phyloP scores from a whole-genome alignment of 2,329 filamentous ascomycete species.

The Alternaria sp. region DNA sequence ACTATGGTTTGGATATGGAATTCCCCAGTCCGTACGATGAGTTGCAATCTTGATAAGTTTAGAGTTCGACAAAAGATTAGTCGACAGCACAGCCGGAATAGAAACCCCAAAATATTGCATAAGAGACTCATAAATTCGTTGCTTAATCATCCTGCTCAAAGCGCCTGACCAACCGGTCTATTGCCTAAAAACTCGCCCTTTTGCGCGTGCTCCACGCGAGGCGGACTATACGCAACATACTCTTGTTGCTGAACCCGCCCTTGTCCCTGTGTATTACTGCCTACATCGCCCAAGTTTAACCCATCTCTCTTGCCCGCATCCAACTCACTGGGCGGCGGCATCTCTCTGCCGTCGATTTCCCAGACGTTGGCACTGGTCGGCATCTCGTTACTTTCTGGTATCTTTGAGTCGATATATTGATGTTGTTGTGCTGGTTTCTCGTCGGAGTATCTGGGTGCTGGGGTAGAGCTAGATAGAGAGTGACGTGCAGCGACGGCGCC shows the following conservation, averaged over 20 bases:
- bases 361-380: conserved; percentile 16
- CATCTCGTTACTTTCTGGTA: conserved; percentile 10
- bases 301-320: conserved; percentile 5
- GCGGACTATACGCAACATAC: background rate
- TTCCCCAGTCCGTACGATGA: background rate
- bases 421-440: conserved; percentile 6
- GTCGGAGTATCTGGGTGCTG: background rate
- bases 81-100: background rate
- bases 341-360: conserved; percentile 17
- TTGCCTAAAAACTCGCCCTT: conserved; percentile 1
- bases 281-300: background rate
- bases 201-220: background rate
- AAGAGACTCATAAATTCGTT: background rate
- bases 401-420: background rate
- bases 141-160: background rate
- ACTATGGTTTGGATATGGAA: conserved; percentile 2
- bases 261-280: background rate
- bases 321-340: conserved; percentile 5
- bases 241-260: background rate
- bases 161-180: background rate
- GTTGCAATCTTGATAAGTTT: background rate
- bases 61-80: fast-evolving
- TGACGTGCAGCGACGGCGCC: background rate
- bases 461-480: background rate
- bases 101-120: background rate